Evolutionary conservation across 306 rosid species (phyloP), one percentile per base, ranked within the genome.

Genomic region (Acacia acuminata): DNA sequence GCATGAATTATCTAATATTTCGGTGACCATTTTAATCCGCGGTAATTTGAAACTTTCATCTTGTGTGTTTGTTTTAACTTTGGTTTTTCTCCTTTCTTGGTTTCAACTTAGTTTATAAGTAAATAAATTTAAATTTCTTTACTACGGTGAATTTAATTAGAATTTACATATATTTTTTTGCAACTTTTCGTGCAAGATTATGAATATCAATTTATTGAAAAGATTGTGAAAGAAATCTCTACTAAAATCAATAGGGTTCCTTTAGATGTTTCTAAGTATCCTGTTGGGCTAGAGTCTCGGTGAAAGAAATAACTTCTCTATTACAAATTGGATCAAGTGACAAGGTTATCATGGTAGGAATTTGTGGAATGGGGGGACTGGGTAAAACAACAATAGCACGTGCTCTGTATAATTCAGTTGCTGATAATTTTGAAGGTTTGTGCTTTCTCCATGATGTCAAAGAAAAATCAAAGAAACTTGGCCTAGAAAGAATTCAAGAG

Each of bases 21-120:
- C 8, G 45, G 45, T 0, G 0, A 0, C 3, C 45, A 43, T 43
- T 7, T 8, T 43, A 43, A 0, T 0, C 10, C 45, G 1, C 1
- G 45, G 45, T 43, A 43, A 43, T 47, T 12, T 11, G 13, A 0
- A 13, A 43, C 45, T 43, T 43, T 43, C 45, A 8, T 10, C 4
- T 47, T 11, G 4, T 43, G 30, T 43, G 7, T 43, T 43, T 43
- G n/a, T 4, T 8, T 43, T 43, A 27, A 8, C 12, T 47, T 0
- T 47, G 3, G 5, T 0, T 47, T 47, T 47, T 10, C 4, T 10
- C 15, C 15, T 10, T 47, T 10, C 51, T 0, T 34, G 3, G 11
- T 10, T 43, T 43, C 11, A 7, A 43, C 2, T 47, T 47, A 47
- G 51, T 47, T 47, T 47, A 47, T 47, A 47, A 13, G 51, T 47